Base-by-base conservation (phyloP, 345 rosid genomes). In the Murraya koenigii region DNA sequence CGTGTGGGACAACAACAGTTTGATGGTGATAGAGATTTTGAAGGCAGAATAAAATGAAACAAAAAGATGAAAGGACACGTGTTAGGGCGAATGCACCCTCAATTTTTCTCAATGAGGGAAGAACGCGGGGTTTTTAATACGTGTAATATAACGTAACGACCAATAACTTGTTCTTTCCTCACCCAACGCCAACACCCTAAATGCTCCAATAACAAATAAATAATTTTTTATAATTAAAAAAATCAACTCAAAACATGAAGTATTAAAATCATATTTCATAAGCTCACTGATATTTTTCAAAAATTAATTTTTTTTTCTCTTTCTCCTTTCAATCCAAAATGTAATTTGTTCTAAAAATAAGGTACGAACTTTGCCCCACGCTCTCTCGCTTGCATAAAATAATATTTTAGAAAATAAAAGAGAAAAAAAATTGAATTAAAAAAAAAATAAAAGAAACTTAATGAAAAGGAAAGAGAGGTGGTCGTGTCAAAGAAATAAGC, bases 101-200 rank as follows among this genome's bases (percentile, higher is more conserved):
- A 6, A 1, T 28, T 7, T 7, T 65, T 26, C 69, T 72, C 59
- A 7, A 25, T 22, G 87, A 81, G 84, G 83, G 10, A 2, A 4
- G 5, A 38, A 84, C 86, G 86, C 86, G 86, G 86, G 86, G 54
- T 69, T 58, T 65, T 65, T 65, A 15, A 35, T 35, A 78, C 84
- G 79, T 76, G 81, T 74, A 49, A 30, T 30, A 52, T 52, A 52
- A 52, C 56, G 22, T 3, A 20, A 6, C 38, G 2, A 47, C 38
- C 38, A 70, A 22, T 19, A 8, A 49, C 36, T 20, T 30, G n/a
- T 6, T 49, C 52, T 28, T 14, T 8, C n/a, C 2, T 20, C 36
- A 17, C 74, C 60, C 25, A 23, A 14, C 56, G 33, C 49, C 19
- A 33, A 22, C 6, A 2, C 32, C 38, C 68, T 2, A 36, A 71